Base-by-base conservation (phyloP, 2,329 filamentous ascomycete genomes). In the Plectosphaerella sp. region DNA sequence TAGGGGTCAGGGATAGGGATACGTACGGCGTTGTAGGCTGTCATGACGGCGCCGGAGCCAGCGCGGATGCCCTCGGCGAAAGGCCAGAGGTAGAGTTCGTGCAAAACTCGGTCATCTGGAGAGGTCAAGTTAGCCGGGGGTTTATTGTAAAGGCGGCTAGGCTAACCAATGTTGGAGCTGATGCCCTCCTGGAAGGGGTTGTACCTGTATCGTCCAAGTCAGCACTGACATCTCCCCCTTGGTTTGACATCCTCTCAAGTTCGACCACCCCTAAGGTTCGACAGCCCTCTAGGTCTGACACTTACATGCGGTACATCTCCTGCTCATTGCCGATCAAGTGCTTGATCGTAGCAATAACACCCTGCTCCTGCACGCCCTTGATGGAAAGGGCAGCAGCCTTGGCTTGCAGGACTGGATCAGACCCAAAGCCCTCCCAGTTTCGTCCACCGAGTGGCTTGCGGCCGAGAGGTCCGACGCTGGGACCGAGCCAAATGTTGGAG, bases 31-130 rank as follows among this genome's bases (percentile, higher is more conserved):
- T 89, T 87, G 60, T 96, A 96, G 1, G 86, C 84, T 65, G 89
- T 94, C 91, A 96, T 96, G 49, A 93, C 79, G n/a, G 84, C 83
- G 0, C 82, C 89, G 2, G 93, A 90, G n/a, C 90, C 89, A 5
- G 87, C 89, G 52, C 81, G 82, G n/a, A 96, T 76, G 14, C 84
- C 86, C 59, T 95, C 87, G 2, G 84, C 87, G 65, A 96, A 96
- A 0, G 91, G 91, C 90, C 91, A 96, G 0, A 86, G 79, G 62
- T 96, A 96, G 2, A 96, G 72, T 66, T 93, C 89, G 60, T 92
- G 73, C 14, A 85, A 65, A 0, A 86, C 84, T 33, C 88, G 78
- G 62, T 91, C 89, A 57, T 91, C 72, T 73, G 4, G 12, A 24
- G 50, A 64, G 63, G 56, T 66, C 58, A 18, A 54, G 28, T 22